Base-by-base conservation (phyloP, 2,329 filamentous ascomycete species). In the Bretziella fagacearum region DNA sequence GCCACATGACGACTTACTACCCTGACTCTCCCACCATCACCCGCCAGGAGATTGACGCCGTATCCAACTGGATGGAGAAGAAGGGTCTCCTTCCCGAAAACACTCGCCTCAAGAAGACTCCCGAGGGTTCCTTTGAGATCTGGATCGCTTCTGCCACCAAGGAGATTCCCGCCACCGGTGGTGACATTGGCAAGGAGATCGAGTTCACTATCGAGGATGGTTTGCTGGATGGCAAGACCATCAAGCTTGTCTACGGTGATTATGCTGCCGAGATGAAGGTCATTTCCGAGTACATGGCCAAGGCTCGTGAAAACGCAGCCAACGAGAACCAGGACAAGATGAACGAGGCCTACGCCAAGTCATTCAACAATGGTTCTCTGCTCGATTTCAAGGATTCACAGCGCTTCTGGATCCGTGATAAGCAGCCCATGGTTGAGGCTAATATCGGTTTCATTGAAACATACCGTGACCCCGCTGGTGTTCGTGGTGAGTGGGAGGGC, bases 401-500 rank as follows among this genome's bases (percentile, higher is more conserved):
- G 60, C 71, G 81, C 53, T 74, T 72, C 56, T 91, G 84, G 84
- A 84, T 91, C 53, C 76, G 78, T 57, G 83, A 93, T 59, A 84
- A 86, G 60, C 79, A 80, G 17, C 84, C 84, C 3, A 76, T 74
- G 63, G 75, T 93, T 27, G 84, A 91, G 62, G 79, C 73, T 37
- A 85, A 89, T 59, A 73, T 89, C 54, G 84, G 84, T 1, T 91
- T 91, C 58, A 81, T 91, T 44, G 84, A 91, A 64, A 86, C 83
- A 0, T 91, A 91, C 60, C 70, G 84, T 55, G 84, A 93, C 57
- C 84, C 84, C 25, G 78, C 81, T 51, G 84, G 84, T 50, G 74
- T 86, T 26, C 72, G 84, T 52, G 83, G 80, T 51, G 84, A 91
- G 59, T 93, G 82, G 79, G 83, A 91, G 62, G 84, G 84, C 2